A percentile compares a stretch with the other conserved stretches of the same genome.
These are phyloP conservation scores for Edaphochlamys debaryana DNA, from an alignment of 139 green algal species.

Conservation along the genomic window DNA sequence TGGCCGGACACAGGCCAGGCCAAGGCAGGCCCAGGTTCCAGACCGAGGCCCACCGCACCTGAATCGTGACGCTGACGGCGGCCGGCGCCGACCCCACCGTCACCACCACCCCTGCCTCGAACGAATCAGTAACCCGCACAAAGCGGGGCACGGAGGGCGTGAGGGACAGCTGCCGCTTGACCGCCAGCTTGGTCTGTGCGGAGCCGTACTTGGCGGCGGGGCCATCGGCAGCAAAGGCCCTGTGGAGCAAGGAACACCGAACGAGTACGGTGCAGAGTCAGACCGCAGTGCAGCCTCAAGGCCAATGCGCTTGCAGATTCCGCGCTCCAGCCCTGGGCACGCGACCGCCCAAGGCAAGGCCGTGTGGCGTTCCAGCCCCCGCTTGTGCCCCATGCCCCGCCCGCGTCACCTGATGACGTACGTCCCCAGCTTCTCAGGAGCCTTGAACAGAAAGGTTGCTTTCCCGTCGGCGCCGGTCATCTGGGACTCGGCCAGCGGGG, in stretches of 20 bases:
- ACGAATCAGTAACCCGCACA: conserved; percentile 67
- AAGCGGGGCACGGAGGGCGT: conserved; percentile 66
- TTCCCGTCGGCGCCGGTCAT: conserved; percentile 31
- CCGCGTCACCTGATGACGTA: conserved; percentile 44
- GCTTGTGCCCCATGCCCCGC: too few species aligned
- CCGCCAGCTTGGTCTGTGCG: conserved; percentile 55
- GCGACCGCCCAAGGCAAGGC: too few species aligned
- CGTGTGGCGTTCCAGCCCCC: too few species aligned
- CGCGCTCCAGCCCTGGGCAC: too few species aligned
- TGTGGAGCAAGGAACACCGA: background rate
- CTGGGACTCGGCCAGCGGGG: conserved; percentile 44
- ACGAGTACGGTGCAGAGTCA: background rate
- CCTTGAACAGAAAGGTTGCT: conserved; percentile 38
- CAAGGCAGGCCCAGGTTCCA: background rate
- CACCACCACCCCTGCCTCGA: conserved; percentile 65
- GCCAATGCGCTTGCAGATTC: too few species aligned
- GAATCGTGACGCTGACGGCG: conserved; percentile 3
- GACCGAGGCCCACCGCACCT: background rate
- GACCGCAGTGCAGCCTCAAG: too few species aligned
- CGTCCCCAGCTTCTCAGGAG: conserved; percentile 58
- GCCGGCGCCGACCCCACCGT: conserved; percentile 34
- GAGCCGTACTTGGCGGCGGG: conserved; percentile 51
- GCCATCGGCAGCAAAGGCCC: conserved; percentile 35
- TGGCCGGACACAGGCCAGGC: too few species aligned
- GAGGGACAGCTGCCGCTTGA: conserved; percentile 66